These are phyloP conservation scores for Monilinia vaccinii-corymbosi DNA, from an alignment of 2,329 filamentous ascomycete genomes.

Conservation along the genomic window DNA sequence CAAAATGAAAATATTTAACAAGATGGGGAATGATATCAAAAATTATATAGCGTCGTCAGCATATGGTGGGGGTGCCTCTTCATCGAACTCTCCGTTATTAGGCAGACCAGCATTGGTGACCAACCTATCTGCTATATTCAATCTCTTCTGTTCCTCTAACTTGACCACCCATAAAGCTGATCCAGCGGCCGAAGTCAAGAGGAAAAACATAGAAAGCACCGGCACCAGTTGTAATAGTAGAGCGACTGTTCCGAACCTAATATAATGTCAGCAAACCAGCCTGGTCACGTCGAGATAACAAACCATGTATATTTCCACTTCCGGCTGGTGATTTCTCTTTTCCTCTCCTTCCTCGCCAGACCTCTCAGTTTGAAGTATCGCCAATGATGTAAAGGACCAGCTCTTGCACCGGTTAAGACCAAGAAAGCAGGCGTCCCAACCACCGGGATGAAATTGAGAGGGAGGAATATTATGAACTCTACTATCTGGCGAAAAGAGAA, in stretches of 20 bases:
- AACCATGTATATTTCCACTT: slow-evolving; percentile 80
- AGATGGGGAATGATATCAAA: background rate
- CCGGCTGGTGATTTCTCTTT: slow-evolving; percentile 56
- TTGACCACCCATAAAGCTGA: slow-evolving; percentile 79
- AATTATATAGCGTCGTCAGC: slow-evolving; percentile 23
- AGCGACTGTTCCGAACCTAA: slow-evolving; percentile 72
- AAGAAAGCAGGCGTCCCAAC: slow-evolving; percentile 81
- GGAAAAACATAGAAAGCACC: slow-evolving; percentile 84
- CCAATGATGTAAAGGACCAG: slow-evolving; percentile 84
- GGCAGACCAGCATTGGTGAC: slow-evolving; percentile 4
- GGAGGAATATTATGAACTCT: slow-evolving; percentile 70
- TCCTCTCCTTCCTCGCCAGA: slow-evolving; percentile 63
- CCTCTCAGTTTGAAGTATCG: slow-evolving; percentile 78
- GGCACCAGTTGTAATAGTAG: slow-evolving; percentile 83
- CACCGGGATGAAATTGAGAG: slow-evolving; percentile 80
- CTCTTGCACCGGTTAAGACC: slow-evolving; percentile 74
- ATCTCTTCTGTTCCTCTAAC: slow-evolving; percentile 49
- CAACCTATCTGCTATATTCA: slow-evolving; percentile 17
- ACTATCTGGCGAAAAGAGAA: slow-evolving; percentile 87
- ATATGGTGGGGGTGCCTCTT: slow-evolving; percentile 23
- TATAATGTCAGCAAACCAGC: slow-evolving; percentile 10
- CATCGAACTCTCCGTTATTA: slow-evolving; percentile 10
- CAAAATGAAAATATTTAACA: background rate
- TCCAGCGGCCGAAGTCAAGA: slow-evolving; percentile 78
- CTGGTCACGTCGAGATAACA: background rate